Conservation (phyloP, 345 rosid genomes). For the Salix brachista region DNA sequence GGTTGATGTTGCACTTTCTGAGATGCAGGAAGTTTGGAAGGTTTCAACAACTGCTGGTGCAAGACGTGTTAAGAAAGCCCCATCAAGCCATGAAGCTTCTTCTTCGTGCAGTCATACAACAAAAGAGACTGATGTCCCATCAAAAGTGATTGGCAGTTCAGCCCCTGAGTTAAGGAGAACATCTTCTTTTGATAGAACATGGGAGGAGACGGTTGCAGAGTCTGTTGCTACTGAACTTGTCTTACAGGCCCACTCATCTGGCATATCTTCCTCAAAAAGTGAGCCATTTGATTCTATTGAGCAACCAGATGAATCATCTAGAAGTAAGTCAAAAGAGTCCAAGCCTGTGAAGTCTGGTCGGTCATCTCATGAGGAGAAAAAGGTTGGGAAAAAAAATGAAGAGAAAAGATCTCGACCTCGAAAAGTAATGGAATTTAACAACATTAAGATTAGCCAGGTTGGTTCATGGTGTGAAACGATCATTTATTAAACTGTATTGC, state of each 20-base stretch:
- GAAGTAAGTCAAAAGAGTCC: conserved; percentile 61
- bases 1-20: conserved; percentile 12
- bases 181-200: conserved; percentile 76
- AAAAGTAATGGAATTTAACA: conserved; percentile 84
- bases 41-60: conserved; percentile 84
- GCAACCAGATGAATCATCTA: conserved; percentile 65
- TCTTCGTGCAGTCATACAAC: conserved; percentile 42
- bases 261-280: conserved; percentile 45
- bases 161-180: conserved; percentile 73
- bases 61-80: conserved; percentile 81
- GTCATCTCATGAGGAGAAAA: conserved; percentile 84
- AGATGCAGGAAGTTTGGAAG: conserved; percentile 89
- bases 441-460: conserved; percentile 96
- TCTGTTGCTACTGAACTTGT: conserved; percentile 82
- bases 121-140: conserved; percentile 59
- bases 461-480: conserved; percentile 12
- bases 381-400: conserved; percentile 67
- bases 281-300: conserved; percentile 44
- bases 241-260: conserved; percentile 54
- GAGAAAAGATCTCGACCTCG: conserved; percentile 90
- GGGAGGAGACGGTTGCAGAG: conserved; percentile 95
- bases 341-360: conserved; percentile 68
- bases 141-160: conserved; percentile 46
- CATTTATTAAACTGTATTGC: not conserved
- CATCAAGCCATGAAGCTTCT: conserved; percentile 51